Evolutionary conservation across 164 flowering plant genomes (phyloP), one percentile per base, ranked within the genome.

Genomic region (Brasenia schreberi): DNA sequence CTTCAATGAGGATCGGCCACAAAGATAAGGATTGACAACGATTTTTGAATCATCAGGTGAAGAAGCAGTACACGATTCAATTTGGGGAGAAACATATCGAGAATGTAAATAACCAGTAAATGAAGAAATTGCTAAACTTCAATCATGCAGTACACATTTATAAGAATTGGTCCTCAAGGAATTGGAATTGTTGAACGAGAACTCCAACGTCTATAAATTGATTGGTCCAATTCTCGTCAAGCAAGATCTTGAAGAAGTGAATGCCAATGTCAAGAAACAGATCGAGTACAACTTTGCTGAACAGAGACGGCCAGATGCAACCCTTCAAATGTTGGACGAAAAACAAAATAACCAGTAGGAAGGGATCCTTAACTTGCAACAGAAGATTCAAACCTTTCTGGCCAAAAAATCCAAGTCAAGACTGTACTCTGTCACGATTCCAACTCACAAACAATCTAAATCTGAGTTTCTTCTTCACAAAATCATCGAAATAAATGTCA

Each of bases 131-230:
- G n/a, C n/a, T n/a, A n/a, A n/a, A n/a, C n/a, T n/a, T n/a, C n/a
- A n/a, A n/a, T n/a, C n/a, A n/a, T n/a, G n/a, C n/a, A n/a, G n/a
- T n/a, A n/a, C n/a, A n/a, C n/a, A n/a, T n/a, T n/a, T n/a, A n/a
- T n/a, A n/a, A n/a, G 99, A 94, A 78, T 92, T 94, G 58, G 97
- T 94, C 67, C 96, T 93, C 66, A 68, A 94, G 99, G 97, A 94
- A 81, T 76, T 94, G 85, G 96, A 88, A 73, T 68, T 94, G 75
- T 76, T 91, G 80, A 83, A 77, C 2, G 97, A 94, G 59, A 87
- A 80, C 10, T 90, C 97, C 17, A 91, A 88, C 77, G 96, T 94
- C 66, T 94, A 79, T 82, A 94, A 94, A 67, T 72, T 91, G 87
- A 94, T 94, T 0, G 99, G 99, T 7, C 99, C 99, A 3, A 96